These are phyloP conservation scores for Diaporthe sp. DNA, from an alignment of 2,329 filamentous ascomycete genomes.

Conservation along the genomic window DNA sequence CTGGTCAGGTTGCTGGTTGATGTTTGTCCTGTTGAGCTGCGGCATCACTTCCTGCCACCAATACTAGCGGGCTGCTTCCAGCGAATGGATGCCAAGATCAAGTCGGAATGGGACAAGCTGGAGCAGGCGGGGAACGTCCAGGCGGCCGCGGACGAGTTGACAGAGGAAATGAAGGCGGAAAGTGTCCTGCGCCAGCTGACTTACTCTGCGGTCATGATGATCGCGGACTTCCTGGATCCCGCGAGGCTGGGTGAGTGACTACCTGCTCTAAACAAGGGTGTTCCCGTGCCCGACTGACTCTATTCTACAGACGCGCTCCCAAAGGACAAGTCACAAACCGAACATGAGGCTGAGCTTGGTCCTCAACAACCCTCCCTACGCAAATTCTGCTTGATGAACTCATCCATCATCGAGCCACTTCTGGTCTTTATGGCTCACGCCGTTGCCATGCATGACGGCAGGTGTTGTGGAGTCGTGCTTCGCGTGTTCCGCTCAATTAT, in stretches of 20 bases:
- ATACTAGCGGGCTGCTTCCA: constrained; percentile 84
- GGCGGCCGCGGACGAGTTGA: constrained; percentile 80
- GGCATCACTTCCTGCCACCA: constrained; percentile 84
- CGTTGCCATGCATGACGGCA: constrained; percentile 88
- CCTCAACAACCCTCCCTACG: constrained; percentile 70
- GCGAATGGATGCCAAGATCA: constrained; percentile 89
- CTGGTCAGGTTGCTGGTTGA: constrained; percentile 90
- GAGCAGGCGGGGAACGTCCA: constrained; percentile 70
- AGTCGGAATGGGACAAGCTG: constrained; percentile 85
- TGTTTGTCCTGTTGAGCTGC: constrained; percentile 84
- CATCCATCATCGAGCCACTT: constrained; percentile 84
- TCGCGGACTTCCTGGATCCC: constrained; percentile 88
- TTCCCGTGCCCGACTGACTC: constrained; percentile 24
- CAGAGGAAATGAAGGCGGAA: constrained; percentile 98
- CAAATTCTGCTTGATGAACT: constrained; percentile 83
- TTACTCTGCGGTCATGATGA: constrained; percentile 90
- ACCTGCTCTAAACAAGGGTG: not conserved
- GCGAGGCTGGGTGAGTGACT: constrained; percentile 67
- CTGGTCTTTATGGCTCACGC: constrained; percentile 92
- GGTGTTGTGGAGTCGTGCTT: constrained; percentile 87
- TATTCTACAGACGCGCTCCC: constrained; percentile 19
- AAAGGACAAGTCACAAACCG: constrained; percentile 20
- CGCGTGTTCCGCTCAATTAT: constrained; percentile 88
- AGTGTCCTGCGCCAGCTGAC: constrained; percentile 94
- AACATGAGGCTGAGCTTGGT: not conserved